These are phyloP conservation scores for Curvularia eragrostidis DNA, from an alignment of 2,329 filamentous ascomycete species.

Conservation along the genomic window DNA sequence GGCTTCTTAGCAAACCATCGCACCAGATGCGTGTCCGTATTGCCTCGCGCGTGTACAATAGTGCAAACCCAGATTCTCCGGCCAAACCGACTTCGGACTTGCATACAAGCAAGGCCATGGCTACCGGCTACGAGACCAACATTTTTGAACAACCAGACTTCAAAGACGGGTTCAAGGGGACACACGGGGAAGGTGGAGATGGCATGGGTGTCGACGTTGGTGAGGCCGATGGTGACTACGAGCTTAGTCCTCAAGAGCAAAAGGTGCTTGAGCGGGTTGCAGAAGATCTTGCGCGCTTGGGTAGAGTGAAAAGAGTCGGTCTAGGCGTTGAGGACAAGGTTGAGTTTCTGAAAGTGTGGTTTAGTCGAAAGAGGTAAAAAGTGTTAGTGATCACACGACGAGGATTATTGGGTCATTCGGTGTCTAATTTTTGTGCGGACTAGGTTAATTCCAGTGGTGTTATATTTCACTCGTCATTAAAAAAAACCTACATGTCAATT, in stretches of 20 bases:
- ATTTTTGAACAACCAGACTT: constrained; percentile 43
- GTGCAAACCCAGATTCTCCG: constrained; percentile 30
- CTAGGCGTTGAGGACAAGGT: constrained; percentile 83
- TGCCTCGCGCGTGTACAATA: constrained; percentile 70
- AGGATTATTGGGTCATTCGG: not conserved
- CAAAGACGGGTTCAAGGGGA: constrained; percentile 25
- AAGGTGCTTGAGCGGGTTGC: constrained; percentile 77
- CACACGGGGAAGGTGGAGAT: constrained; percentile 22
- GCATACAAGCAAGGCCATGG: constrained; percentile 20
- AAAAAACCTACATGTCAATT: not conserved
- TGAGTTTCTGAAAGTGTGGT: constrained; percentile 79
- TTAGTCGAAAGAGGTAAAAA: constrained; percentile 46
- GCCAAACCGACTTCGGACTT: constrained; percentile 4
- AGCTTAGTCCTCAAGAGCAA: constrained; percentile 61
- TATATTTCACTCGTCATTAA: not conserved
- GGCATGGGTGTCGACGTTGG: constrained; percentile 27
- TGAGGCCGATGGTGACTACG: constrained; percentile 5
- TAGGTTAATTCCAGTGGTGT: not conserved
- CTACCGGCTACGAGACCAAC: constrained; percentile 40
- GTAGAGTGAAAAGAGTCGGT: constrained; percentile 86
- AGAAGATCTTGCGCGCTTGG: constrained; percentile 85
- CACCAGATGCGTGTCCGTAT: constrained; percentile 92
- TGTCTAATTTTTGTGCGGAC: not conserved
- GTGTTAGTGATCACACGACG: not conserved
- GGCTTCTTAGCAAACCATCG: constrained; percentile 80